phyloP scores from a whole-genome alignment of 441 rosid species.

The Eutrema salsugineum region DNA sequence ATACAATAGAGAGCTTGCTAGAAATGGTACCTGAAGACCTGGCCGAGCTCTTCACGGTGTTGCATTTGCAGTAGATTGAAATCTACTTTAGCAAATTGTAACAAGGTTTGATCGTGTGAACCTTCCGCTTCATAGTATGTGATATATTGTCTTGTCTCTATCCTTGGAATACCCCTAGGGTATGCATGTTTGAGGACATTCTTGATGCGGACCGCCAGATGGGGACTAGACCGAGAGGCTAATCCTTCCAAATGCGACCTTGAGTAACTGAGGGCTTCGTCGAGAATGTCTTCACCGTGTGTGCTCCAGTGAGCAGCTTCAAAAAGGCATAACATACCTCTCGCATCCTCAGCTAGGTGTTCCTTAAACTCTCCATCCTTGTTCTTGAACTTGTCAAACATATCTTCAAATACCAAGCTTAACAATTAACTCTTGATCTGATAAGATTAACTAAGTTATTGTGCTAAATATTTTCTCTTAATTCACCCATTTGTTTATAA shows the following conservation, averaged over 20 bases:
- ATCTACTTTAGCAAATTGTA: slow-evolving; percentile 35
- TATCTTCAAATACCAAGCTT: background rate
- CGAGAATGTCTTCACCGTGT: slow-evolving; percentile 36
- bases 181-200: slow-evolving; percentile 31
- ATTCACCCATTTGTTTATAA: too few relatives aligned
- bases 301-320: slow-evolving; percentile 34
- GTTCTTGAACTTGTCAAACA: slow-evolving; percentile 16
- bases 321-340: slow-evolving; percentile 33
- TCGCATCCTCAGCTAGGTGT: slow-evolving; percentile 11
- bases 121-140: slow-evolving; percentile 8
- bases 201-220: slow-evolving; percentile 13
- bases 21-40: background rate
- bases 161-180: slow-evolving; percentile 27
- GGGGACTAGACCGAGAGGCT: background rate
- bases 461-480: background rate
- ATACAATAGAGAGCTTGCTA: too few relatives aligned
- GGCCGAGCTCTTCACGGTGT: slow-evolving; percentile 11
- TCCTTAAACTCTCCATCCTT: slow-evolving; percentile 6
- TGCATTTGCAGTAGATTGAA: slow-evolving; percentile 25
- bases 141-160: slow-evolving; percentile 35
- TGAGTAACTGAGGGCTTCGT: slow-evolving; percentile 31
- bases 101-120: background rate
- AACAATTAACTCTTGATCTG: background rate
- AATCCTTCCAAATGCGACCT: slow-evolving; percentile 7
- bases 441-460: background rate